A percentile compares a stretch with the other conserved stretches of the same genome.
Conservation (phyloP, 768 basidiomycete species). For the Amanita pseudoporphyria region DNA sequence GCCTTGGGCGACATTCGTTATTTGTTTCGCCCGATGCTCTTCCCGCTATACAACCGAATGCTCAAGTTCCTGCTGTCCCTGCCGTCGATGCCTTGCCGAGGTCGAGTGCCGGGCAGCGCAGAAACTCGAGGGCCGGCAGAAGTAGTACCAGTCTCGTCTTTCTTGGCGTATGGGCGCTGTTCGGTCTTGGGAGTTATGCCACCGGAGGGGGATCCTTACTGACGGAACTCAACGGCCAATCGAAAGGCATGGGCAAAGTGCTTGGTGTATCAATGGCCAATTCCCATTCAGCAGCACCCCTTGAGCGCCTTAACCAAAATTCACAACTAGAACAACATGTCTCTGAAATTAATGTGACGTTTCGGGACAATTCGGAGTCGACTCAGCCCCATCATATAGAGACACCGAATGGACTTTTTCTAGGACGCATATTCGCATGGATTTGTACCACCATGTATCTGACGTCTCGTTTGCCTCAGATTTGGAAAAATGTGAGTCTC, state of each 20-base stretch:
- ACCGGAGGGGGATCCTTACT: constrained; percentile 19
- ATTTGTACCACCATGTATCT: constrained; percentile 87
- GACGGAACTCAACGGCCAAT: too few relatives aligned
- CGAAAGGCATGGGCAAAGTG: background rate
- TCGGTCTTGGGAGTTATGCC: constrained; percentile 48
- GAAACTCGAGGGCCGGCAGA: constrained; percentile 54
- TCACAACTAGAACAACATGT: background rate
- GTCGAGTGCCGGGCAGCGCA: constrained; percentile 18
- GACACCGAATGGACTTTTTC: constrained; percentile 42
- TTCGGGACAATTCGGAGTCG: background rate
- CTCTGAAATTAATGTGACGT: background rate
- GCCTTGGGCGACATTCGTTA: constrained; percentile 30
- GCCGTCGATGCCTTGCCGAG: constrained; percentile 12
- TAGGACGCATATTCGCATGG: constrained; percentile 95
- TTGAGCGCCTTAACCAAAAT: background rate
- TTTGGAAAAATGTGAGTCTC: constrained; percentile 92
- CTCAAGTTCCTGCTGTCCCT: constrained; percentile 26
- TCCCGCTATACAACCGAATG: constrained; percentile 23
- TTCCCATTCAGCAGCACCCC: too few relatives aligned
- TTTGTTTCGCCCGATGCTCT: constrained; percentile 10
- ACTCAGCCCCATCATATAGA: constrained; percentile 6
- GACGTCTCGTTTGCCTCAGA: constrained; percentile 91
- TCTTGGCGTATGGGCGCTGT: constrained; percentile 66
- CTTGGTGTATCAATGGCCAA: background rate
- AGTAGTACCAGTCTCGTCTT: constrained; percentile 76